Evolutionary conservation across 2,329 filamentous ascomycete species (phyloP).

Genomic region (Pseudocercospora crystallina): DNA sequence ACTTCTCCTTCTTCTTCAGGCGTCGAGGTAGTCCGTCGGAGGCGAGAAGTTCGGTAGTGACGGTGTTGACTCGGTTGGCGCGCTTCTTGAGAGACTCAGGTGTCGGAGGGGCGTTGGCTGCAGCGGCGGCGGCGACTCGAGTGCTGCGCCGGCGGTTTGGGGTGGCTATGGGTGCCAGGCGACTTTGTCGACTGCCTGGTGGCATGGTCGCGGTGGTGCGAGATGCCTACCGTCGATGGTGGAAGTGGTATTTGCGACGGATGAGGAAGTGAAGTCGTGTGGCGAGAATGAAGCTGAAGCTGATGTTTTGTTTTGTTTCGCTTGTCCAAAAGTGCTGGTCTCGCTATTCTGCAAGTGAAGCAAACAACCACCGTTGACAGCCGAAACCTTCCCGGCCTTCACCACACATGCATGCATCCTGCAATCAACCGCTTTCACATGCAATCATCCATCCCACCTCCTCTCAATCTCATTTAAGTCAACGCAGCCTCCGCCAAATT

Average conservation of each 20-base stretch:
- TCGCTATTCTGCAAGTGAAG: neutral
- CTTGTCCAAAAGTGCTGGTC: no score
- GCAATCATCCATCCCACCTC: neutral
- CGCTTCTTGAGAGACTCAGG: neutral
- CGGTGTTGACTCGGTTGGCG: neutral
- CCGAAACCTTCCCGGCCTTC: neutral
- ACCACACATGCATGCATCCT: slow-evolving; percentile 1
- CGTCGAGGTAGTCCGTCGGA: slow-evolving; percentile 1
- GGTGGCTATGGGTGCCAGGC: no score
- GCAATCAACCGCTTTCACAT: neutral
- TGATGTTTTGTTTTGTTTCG: neutral
- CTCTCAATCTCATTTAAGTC: neutral
- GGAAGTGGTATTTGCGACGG: no score
- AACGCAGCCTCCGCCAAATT: slow-evolving; percentile 41
- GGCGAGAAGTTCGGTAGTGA: neutral
- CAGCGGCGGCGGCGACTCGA: no score
- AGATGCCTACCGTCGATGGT: no score
- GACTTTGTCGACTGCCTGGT: no score
- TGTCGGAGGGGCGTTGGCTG: no score
- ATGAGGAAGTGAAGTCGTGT: no score
- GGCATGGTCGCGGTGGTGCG: no score
- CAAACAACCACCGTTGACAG: neutral
- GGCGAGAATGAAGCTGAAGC: no score
- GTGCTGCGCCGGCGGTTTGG: no score
- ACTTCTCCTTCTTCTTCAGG: neutral